phyloP scores from a whole-genome alignment of 2,329 filamentous ascomycete genomes.

The Microdochium paspali region DNA sequence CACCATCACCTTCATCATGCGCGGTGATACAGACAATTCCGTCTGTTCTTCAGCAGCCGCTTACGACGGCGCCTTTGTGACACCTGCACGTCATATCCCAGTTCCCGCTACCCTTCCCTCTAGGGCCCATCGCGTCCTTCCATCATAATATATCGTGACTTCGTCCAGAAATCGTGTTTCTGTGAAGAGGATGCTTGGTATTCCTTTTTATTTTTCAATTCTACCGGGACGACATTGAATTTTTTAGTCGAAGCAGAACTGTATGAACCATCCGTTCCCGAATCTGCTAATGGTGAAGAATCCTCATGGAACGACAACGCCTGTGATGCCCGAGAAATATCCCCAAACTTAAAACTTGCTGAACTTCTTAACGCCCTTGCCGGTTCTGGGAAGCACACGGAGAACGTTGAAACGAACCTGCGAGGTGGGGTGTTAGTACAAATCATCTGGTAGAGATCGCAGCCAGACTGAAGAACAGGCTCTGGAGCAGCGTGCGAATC shows the following conservation, averaged over 20 bases:
- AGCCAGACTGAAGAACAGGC: not conserved
- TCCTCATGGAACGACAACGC: slow-evolving; percentile 37
- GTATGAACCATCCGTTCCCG: slow-evolving; percentile 24
- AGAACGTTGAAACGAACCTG: slow-evolving; percentile 99
- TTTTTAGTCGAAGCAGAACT: slow-evolving; percentile 18
- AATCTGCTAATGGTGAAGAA: slow-evolving; percentile 27
- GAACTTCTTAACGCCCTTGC: slow-evolving; percentile 97
- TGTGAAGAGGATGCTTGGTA: not conserved
- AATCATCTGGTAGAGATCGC: not conserved
- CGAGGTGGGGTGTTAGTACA: slow-evolving; percentile 1
- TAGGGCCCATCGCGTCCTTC: not conserved
- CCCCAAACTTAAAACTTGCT: slow-evolving; percentile 79
- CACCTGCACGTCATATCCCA: no score
- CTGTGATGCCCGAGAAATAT: slow-evolving; percentile 40
- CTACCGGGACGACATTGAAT: slow-evolving; percentile 19
- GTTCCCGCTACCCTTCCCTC: no score
- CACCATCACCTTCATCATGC: no score
- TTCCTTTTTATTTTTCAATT: slow-evolving; percentile 19
- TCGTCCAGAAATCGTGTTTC: not conserved
- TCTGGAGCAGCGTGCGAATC: not conserved
- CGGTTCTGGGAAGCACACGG: slow-evolving; percentile 92
- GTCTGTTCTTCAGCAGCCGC: no score
- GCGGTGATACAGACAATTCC: no score
- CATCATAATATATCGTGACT: not conserved
- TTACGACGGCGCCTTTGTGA: no score